Base-by-base conservation (phyloP, 495 filamentous ascomycete genomes). In the Aspergillus nidulans region DNA sequence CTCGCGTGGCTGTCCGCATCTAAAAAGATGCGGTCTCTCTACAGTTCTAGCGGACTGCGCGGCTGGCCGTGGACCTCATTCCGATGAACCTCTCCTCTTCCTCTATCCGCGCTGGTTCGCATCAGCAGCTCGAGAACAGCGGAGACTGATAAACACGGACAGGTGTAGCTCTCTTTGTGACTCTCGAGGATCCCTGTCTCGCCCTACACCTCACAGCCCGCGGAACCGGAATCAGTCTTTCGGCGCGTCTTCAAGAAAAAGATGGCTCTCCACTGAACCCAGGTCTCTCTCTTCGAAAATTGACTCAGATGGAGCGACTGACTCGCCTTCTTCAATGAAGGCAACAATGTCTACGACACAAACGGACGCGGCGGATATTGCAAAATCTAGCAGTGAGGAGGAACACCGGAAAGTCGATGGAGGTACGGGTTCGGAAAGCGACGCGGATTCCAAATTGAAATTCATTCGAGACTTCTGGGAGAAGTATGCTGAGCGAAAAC, bases 41-140 rank as follows among this genome's bases (percentile, higher is more conserved):
- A 61, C 66, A 61, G 57, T 68, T 65, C 63, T 72, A 52, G 70
- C 30, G 32, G 47, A 49, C 47, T 32, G 13, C 4, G 47, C 47
- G 13, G 20, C 30, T 8, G 30, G 76, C 62, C 67, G 60, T 44
- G 61, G 66, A 61, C 63, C 66, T 56, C 62, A 67, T 62, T 63
- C 68, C 55, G 65, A 69, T 52, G 72, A 77, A 65, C 68, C 47
- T 28, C 57, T 78, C 20, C 67, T 75, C 20, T 78, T 78, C 53
- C 73, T 78, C 32, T 78, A 78, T 51, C 75, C 75, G 52, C 69
- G 64, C 57, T 76, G 70, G 73, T 69, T 64, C 53, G 64, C 69
- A 15, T 61, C 67, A 42, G 49, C 57, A 16, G 30, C 66, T 12
- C 63, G 55, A n/a, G 60, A 36, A 1, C 34, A 63, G 12, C 63